phyloP scores from a whole-genome alignment of 495 filamentous ascomycete species.

The Penicillium nucicola region DNA sequence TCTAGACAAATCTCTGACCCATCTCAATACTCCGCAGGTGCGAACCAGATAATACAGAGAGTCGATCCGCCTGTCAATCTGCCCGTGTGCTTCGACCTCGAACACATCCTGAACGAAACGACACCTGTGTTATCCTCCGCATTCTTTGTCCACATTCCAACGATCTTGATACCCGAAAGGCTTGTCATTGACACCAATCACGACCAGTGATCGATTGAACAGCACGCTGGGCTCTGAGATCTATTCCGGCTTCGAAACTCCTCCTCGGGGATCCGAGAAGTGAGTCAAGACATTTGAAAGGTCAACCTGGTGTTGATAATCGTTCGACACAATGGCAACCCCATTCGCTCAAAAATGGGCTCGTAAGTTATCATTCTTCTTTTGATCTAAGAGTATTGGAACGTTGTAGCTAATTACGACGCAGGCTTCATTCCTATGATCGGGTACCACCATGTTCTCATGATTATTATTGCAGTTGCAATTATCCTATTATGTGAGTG shows the following conservation, averaged over 20 bases:
- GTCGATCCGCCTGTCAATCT: conserved; percentile 2
- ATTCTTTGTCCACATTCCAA: conserved; percentile 33
- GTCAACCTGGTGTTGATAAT: conserved; percentile 9
- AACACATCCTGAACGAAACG: conserved; percentile 6
- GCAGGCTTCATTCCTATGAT: conserved; percentile 88
- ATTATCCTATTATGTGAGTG: conserved; percentile 93
- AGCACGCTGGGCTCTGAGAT: conserved; percentile 4
- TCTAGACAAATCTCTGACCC: conserved; percentile 22
- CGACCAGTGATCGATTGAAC: background rate
- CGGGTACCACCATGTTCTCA: conserved; percentile 97
- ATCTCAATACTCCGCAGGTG: conserved; percentile 20
- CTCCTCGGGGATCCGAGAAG: conserved; percentile 51
- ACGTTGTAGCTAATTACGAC: conserved; percentile 7
- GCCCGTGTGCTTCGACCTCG: conserved; percentile 1
- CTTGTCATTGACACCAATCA: background rate
- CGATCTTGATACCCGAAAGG: conserved; percentile 12
- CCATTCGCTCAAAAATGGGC: conserved; percentile 24
- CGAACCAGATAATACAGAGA: conserved; percentile 14
- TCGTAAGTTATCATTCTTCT: conserved; percentile 25
- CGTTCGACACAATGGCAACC: conserved; percentile 27
- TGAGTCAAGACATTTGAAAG: conserved; percentile 28
- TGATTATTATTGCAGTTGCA: conserved; percentile 91
- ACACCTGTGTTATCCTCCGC: conserved; percentile 6
- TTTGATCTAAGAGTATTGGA: background rate
- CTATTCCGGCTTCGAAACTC: conserved; percentile 21